These are phyloP conservation scores for Scheffersomyces stambukii DNA, from an alignment of 1,139 yeast species.

Conservation along the genomic window DNA sequence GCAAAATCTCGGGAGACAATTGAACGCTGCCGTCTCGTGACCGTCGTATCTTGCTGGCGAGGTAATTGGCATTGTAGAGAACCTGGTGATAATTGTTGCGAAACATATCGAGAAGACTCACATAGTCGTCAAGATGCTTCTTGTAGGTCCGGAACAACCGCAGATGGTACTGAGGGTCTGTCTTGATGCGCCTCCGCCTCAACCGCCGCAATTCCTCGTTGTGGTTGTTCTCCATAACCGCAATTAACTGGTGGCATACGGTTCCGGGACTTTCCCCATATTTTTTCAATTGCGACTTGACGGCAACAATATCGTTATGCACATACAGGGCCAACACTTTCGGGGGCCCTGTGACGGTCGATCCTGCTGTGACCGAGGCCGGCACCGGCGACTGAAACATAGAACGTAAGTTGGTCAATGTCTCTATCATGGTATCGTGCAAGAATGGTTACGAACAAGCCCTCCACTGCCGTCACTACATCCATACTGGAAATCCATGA, in stretches of 20 bases:
- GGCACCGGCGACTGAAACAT: too few relatives aligned
- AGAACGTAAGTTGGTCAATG: too few relatives aligned
- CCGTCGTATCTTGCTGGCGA: conserved; percentile 4
- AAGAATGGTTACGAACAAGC: too few relatives aligned
- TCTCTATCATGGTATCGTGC: too few relatives aligned
- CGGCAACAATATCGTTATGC: conserved; percentile 15
- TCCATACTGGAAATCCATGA: too few relatives aligned
- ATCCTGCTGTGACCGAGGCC: too few relatives aligned
- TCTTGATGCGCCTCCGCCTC: conserved; percentile 10
- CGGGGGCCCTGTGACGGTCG: conserved; percentile 16
- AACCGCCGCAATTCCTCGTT: conserved; percentile 11
- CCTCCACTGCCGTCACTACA: too few relatives aligned
- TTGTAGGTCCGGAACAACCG: conserved; percentile 15
- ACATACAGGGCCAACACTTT: conserved; percentile 17
- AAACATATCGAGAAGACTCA: conserved; percentile 17
- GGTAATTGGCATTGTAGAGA: conserved; percentile 7
- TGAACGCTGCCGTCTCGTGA: too few relatives aligned
- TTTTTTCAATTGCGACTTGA: conserved; percentile 17
- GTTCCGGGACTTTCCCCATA: conserved; percentile 18
- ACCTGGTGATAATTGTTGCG: conserved; percentile 17
- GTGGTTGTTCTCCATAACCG: conserved; percentile 18
- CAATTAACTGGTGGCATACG: conserved; percentile 16
- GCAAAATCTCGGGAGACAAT: too few relatives aligned
- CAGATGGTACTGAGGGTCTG: conserved; percentile 11
- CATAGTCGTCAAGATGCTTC: conserved; percentile 16